Percentiles rank a stretch among this genome's conserved stretches.
phyloP scores from a whole-genome alignment of 2,329 filamentous ascomycete genomes.

The Talaromyces amestolkiae region DNA sequence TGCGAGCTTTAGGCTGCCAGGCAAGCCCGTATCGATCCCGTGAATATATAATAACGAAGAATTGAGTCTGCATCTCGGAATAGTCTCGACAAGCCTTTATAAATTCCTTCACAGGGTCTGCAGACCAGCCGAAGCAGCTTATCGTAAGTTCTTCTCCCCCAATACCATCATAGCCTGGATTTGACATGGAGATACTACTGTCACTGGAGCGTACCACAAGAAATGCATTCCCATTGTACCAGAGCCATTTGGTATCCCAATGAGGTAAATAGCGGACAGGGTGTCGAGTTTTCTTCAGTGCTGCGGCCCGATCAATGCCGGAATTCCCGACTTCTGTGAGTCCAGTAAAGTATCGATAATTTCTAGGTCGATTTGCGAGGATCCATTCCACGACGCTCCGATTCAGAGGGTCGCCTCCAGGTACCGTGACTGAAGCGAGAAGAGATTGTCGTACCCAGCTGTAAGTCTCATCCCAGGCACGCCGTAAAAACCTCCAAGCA shows the following conservation, averaged over 20 bases:
- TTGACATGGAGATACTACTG: constrained; percentile 1
- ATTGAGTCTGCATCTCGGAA: constrained; percentile 13
- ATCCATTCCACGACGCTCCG: constrained; percentile 18
- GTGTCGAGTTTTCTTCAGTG: constrained; percentile 15
- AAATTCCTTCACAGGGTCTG: constrained; percentile 15
- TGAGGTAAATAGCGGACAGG: constrained; percentile 13
- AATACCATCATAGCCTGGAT: constrained; percentile 15
- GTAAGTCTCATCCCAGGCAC: constrained; percentile 4
- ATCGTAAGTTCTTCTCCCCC: constrained; percentile 16
- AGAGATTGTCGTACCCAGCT: constrained; percentile 15
- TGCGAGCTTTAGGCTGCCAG: constrained; percentile 16
- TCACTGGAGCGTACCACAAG: constrained; percentile 11
- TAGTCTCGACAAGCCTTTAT: constrained; percentile 15
- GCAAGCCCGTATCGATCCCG: constrained; percentile 17
- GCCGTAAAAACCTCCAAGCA: constrained; percentile 13
- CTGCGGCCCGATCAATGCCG: constrained; percentile 9
- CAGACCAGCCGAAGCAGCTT: constrained; percentile 18
- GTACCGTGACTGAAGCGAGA: constrained; percentile 16
- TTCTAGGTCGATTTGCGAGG: constrained; percentile 8
- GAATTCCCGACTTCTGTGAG: constrained; percentile 7
- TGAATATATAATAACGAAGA: constrained; percentile 17
- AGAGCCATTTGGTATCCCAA: constrained; percentile 16
- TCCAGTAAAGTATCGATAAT: constrained; percentile 17
- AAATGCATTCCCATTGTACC: constrained; percentile 5
- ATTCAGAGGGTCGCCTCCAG: constrained; percentile 18